Percentiles rank a stretch among this genome's conserved stretches.
Conservation (phyloP, 2,329 filamentous ascomycete genomes). For the Sporothrix globosa region DNA sequence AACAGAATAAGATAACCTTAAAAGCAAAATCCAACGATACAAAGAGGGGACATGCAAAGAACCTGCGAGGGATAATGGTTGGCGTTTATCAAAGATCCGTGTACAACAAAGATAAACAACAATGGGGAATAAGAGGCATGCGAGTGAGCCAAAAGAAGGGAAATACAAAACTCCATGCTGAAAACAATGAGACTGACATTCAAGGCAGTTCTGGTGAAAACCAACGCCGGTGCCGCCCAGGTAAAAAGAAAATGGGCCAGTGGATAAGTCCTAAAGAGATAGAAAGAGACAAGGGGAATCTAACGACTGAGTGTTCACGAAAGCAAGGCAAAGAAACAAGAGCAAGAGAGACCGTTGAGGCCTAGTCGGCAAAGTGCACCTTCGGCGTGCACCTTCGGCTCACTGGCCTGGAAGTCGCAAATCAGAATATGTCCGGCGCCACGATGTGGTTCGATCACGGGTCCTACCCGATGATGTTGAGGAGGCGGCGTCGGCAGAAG, state of each 20-base stretch:
- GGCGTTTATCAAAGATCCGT: too few relatives aligned
- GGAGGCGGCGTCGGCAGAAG: not conserved
- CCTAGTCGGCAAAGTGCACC: not conserved
- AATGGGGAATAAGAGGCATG: conserved; percentile 7
- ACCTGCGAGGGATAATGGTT: not conserved
- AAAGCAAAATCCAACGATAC: not conserved
- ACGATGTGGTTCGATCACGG: conserved; percentile 1
- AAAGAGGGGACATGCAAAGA: not conserved
- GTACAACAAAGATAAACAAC: not conserved
- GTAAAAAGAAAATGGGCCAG: not conserved
- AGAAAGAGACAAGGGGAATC: not conserved
- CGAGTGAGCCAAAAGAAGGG: not conserved
- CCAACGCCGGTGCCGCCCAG: not conserved
- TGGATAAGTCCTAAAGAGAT: not conserved
- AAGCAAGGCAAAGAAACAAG: not conserved
- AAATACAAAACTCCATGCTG: not conserved
- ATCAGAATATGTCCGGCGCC: conserved; percentile 1
- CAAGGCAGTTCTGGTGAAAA: conserved; percentile 1
- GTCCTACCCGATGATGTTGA: not conserved
- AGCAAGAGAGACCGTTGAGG: not conserved
- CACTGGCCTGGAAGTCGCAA: conserved; percentile 17
- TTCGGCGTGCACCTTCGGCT: not conserved
- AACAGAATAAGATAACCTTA: not conserved
- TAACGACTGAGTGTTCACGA: not conserved
- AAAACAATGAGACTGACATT: conserved; percentile 4